Conservation (phyloP, 2,329 filamentous ascomycete genomes). For the Alternaria metachromatica region DNA sequence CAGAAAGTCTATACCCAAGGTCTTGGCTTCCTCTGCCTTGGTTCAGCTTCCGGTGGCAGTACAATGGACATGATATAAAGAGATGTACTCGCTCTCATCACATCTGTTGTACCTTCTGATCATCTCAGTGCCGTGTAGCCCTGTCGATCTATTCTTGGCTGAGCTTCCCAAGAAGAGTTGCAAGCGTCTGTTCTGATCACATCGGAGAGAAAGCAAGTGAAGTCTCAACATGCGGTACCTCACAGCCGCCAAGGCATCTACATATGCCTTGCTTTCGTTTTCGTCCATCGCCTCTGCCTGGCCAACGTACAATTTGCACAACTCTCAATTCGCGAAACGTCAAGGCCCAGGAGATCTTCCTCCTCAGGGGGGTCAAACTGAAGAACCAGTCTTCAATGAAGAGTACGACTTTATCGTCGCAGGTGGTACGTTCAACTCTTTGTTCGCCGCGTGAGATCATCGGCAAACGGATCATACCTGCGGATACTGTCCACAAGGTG, state of each 20-base stretch:
- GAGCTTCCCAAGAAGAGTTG: not conserved
- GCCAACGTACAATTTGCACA: conserved; percentile 22
- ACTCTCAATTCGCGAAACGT: conserved; percentile 19
- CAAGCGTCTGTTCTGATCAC: no score
- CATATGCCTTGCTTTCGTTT: conserved; percentile 10
- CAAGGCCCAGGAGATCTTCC: conserved; percentile 14
- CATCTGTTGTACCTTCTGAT: not conserved
- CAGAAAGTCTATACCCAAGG: not conserved
- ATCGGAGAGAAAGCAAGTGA: not conserved
- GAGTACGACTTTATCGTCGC: conserved; percentile 29
- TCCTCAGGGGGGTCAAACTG: conserved; percentile 5
- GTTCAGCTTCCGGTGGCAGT: not conserved
- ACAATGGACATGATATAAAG: conserved; percentile 4
- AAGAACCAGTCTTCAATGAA: conserved; percentile 19
- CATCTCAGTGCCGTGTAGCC: no score
- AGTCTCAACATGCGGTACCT: conserved; percentile 3
- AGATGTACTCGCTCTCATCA: not conserved
- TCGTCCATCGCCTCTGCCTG: conserved; percentile 16
- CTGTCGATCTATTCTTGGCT: not conserved
- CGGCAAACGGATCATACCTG: no score
- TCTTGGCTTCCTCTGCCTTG: conserved; percentile 1
- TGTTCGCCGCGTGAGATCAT: no score
- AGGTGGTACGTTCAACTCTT: conserved; percentile 15
- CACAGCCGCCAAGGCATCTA: conserved; percentile 5
- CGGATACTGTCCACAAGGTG: not conserved